These are phyloP conservation scores for Metschnikowia cubensis DNA, from an alignment of 805 yeast species.

Conservation along the genomic window DNA sequence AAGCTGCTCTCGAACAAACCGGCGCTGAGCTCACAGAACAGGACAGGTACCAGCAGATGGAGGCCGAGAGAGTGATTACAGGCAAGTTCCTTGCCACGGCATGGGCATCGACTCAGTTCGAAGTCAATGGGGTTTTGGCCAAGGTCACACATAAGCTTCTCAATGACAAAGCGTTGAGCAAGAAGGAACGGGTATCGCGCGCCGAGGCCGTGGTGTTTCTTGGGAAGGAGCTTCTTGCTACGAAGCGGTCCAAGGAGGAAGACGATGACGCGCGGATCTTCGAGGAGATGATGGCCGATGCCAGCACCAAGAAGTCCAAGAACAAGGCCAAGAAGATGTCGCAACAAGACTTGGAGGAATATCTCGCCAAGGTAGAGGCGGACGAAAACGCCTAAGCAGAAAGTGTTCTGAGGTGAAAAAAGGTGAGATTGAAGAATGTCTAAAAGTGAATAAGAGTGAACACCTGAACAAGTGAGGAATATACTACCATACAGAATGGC, in stretches of 20 bases:
- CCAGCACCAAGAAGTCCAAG: constrained; percentile 51
- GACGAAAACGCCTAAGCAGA: constrained; percentile 3
- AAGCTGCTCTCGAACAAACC: constrained; percentile 43
- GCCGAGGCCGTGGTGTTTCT: constrained; percentile 76
- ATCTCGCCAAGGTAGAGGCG: constrained; percentile 8
- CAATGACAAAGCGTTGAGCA: constrained; percentile 56
- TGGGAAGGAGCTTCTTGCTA: constrained; percentile 64
- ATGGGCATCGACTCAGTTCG: constrained; percentile 91
- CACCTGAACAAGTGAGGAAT: too few relatives aligned
- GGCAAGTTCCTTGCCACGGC: constrained; percentile 92
- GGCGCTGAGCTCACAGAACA: constrained; percentile 34
- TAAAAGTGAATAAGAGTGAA: too few relatives aligned
- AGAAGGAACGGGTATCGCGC: constrained; percentile 60
- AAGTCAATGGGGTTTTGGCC: constrained; percentile 82
- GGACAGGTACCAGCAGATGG: constrained; percentile 43
- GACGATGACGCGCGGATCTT: constrained; percentile 88
- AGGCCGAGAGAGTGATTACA: constrained; percentile 73
- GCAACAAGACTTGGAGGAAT: constrained; percentile 10
- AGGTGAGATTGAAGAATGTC: too few relatives aligned
- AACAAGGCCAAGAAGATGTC: constrained; percentile 12
- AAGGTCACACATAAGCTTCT: constrained; percentile 51
- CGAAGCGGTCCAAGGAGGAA: constrained; percentile 78
- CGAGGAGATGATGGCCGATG: constrained; percentile 90
- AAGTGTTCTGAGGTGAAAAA: too few relatives aligned
- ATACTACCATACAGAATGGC: too few relatives aligned